phyloP scores from a whole-genome alignment of 1,139 yeast species.

The Yamadazyma taylorii region DNA sequence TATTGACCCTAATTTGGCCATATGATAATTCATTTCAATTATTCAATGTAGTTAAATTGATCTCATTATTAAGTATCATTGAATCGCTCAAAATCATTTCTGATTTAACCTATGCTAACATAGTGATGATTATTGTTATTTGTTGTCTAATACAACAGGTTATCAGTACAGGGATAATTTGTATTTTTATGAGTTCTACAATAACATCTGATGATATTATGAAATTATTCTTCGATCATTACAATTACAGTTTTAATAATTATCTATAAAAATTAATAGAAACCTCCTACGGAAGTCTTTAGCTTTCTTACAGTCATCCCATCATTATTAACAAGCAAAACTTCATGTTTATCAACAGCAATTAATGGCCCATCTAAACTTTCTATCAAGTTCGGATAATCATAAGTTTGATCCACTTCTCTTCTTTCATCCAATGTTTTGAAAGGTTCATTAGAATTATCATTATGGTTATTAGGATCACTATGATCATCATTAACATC shows the following conservation, averaged over 20 bases:
- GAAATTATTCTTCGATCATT: slow-evolving; percentile 9
- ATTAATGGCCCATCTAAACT: slow-evolving; percentile 83
- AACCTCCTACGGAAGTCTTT: slow-evolving; percentile 15
- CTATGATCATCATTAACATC: too few species aligned
- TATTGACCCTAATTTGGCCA: slow-evolving; percentile 96
- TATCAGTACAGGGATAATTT: slow-evolving; percentile 1
- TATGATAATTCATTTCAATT: slow-evolving; percentile 74
- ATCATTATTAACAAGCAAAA: slow-evolving; percentile 58
- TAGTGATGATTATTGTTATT: slow-evolving; percentile 6
- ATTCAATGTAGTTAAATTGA: slow-evolving; percentile 56
- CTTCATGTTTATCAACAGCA: slow-evolving; percentile 62
- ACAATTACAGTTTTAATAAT: slow-evolving; percentile 3
- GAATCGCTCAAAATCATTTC: slow-evolving; percentile 67
- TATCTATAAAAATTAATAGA: slow-evolving; percentile 7
- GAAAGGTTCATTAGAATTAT: slow-evolving; percentile 16
- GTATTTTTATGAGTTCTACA: not conserved
- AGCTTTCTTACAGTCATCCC: slow-evolving; percentile 38
- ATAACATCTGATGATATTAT: not conserved
- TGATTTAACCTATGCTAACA: slow-evolving; percentile 8
- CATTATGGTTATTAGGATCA: too few species aligned
- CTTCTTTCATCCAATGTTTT: slow-evolving; percentile 66
- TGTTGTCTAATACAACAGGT: slow-evolving; percentile 9
- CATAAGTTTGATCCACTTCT: slow-evolving; percentile 66
- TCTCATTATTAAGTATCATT: slow-evolving; percentile 60
- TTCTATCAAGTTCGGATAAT: slow-evolving; percentile 69